Base-by-base conservation (phyloP, 352 stramenopile genomes). In the Phytophthora colocasiae region DNA sequence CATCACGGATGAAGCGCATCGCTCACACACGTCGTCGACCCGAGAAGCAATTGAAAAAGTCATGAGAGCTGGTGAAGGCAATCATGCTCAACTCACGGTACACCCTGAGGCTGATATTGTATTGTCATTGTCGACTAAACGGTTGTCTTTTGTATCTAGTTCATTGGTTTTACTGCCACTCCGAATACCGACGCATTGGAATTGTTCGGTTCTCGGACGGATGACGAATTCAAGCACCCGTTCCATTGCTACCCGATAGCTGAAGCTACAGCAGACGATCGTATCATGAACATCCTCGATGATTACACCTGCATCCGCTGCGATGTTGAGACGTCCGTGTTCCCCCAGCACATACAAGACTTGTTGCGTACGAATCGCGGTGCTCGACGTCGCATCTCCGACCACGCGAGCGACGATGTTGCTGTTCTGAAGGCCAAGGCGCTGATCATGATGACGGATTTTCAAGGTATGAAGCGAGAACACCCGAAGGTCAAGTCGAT, bases 1-100 rank as follows among this genome's bases (percentile, higher is more conserved):
- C 62, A 89, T 95, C 52, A 91, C 85, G 11, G 87, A 95, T 59
- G 87, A 95, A 72, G 87, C 85, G 0, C 87, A 95, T 71, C 87
- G 87, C 17, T 93, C 87, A 2, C 85, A 95, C 49, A 85, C 83
- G 9, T 69, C 75, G 14, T 78, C 83, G 2, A 95, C 87, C 12
- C 70, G 87, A 15, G 71, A 90, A 14, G 79, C 82, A 6, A 87
- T 95, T 44, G 75, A 92, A 51, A 76, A 75, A 52, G 76, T 95
- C 32, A 70, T 94, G 41, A 68, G 69, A 15, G 75, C 78, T n/a
- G 78, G 75, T 54, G 71, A 88, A 60, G 65, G 73, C 36, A 72
- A 52, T 14, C 50, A 49, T 34, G 62, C 76, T n/a, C 75, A 67
- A 52, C 69, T 80, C 5, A 86, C 75, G 72, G 79, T 85, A 73